Percentiles rank a stretch among this genome's conserved stretches.
These are phyloP conservation scores for Symbiodinium pilosum DNA, from an alignment of 73 alveolate genomes.

Conservation along the genomic window DNA sequence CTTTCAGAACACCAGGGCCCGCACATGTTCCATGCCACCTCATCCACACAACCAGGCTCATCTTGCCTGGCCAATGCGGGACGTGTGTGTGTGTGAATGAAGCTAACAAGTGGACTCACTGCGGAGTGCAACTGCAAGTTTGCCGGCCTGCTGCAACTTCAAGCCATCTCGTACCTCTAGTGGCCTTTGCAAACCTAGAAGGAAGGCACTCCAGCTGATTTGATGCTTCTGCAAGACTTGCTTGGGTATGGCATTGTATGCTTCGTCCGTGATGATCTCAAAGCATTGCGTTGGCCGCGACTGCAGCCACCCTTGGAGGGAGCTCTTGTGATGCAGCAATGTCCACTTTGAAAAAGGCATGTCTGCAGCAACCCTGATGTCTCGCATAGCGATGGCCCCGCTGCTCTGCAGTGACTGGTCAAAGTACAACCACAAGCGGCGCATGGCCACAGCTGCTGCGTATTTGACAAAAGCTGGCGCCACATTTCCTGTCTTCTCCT, in stretches of 20 bases:
- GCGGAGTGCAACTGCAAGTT: no score
- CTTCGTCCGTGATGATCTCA: neutral
- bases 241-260: neutral
- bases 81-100: no score
- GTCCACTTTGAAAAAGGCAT: neutral
- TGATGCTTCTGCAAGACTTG: neutral
- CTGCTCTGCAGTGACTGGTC: neutral
- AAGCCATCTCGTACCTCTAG: neutral
- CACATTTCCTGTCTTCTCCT: neutral
- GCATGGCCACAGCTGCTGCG: neutral
- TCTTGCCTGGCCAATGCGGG: no score
- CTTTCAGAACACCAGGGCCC: no score
- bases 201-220: neutral
- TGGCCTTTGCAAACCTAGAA: neutral
- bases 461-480: neutral
- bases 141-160: no score
- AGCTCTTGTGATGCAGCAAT: neutral
- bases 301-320: neutral
- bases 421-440: neutral
- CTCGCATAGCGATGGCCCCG: neutral
- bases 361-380: neutral
- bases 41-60: no score
- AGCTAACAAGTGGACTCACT: no score
- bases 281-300: neutral
- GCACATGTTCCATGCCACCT: no score